Base-by-base conservation (phyloP, 768 basidiomycete genomes). In the Phlegmacium glaucopus region DNA sequence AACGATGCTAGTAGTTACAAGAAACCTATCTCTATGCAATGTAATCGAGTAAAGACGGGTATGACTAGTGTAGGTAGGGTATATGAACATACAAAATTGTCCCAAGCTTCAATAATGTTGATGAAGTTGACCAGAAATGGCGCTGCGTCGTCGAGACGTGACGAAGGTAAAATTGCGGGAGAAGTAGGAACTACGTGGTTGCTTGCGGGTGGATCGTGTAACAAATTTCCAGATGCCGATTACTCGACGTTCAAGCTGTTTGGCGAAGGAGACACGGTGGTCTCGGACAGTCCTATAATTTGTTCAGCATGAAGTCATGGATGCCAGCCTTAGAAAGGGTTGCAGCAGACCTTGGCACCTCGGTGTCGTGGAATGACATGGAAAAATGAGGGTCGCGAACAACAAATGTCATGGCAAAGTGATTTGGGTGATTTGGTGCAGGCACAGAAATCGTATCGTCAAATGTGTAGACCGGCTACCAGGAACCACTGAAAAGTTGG, bases 81-180 rank as follows among this genome's bases (percentile, higher is more conserved):
- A n/a, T n/a, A n/a, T n/a, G n/a, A n/a, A n/a, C n/a, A n/a, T n/a
- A n/a, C n/a, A n/a, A n/a, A n/a, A n/a, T n/a, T n/a, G n/a, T n/a
- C n/a, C n/a, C n/a, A n/a, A n/a, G n/a, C n/a, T n/a, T n/a, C n/a
- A n/a, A n/a, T n/a, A n/a, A n/a, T n/a, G n/a, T n/a, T n/a, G n/a
- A n/a, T n/a, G n/a, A n/a, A n/a, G n/a, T n/a, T n/a, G 30, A 32
- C 30, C 30, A 32, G 30, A 8, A 32, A 32, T 32, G 30, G 30
- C 13, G 30, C 81, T 83, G 45, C 76, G 79, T 49, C 81, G 72
- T 45, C 75, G 72, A 34, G 73, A 60, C 9, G 77, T 83, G 55
- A 86, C 70, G 49, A 85, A 69, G 55, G 84, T 74, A 60, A 85
- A 85, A 59, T 82, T 82, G 17, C 74, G 72, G 26, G 78, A 75